Base-by-base conservation (phyloP, 768 basidiomycete species). In the Lactarius pseudohatsudake region DNA sequence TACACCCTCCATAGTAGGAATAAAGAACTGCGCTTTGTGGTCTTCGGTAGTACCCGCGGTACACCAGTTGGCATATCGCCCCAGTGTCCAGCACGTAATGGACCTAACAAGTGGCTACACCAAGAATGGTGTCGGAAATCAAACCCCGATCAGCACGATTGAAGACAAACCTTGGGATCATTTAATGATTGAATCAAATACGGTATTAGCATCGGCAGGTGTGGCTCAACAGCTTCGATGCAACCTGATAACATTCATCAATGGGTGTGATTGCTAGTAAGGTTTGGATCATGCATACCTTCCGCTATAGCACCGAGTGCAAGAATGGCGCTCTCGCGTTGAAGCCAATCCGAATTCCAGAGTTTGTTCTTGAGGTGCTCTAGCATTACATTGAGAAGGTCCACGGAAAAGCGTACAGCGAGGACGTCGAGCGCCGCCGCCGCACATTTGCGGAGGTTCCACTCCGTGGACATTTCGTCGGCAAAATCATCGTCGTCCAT, bases 21-120 rank as follows among this genome's bases (percentile, higher is more conserved):
- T 89, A 75, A 99, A 99, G 79, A 90, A 98, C 63, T 82, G 83
- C 62, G 83, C 88, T 77, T 91, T 92, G 80, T 96, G 95, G 60
- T 95, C 94, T 64, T 92, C 90, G 3, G 90, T 89, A 66, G 84
- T 81, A 32, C 86, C 84, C 74, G 90, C 88, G n/a, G 92, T 93
- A 72, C 91, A 94, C 97, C 97, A 99, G 74, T 91, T 94, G 38
- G 96, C 94, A 77, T 99, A 99, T 59, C 97, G 89, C 18, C 97
- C 96, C n/a, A 99, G 83, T 0, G 96, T 98, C 97, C 97, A 99
- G 76, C 97, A 99, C 18, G 96, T 94, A 73, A 99, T 99, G 2
- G 97, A 98, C 64, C 97, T 89, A 10, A 99, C 93, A 47, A 98
- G 89, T 22, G 97, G 96, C 93, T 96, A 75, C 32, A 61, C 40